Conservation (phyloP, 2,329 filamentous ascomycete species). For the Cladosporium austrohemisphaericum region DNA sequence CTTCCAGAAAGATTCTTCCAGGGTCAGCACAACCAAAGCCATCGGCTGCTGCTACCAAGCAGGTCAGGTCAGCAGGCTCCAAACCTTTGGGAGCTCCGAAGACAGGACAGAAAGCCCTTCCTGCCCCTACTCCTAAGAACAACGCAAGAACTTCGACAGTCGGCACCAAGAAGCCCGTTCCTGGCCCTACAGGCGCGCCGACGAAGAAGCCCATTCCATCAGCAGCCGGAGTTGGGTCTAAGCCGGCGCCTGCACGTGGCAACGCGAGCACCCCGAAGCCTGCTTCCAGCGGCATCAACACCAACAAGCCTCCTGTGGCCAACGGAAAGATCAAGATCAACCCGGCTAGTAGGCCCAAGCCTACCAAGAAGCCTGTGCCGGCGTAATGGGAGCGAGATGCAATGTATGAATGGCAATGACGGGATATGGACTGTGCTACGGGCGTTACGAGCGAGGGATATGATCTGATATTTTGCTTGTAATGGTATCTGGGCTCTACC, state of each 20-base stretch:
- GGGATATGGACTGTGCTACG: neutral
- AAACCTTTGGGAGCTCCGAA: conserved; percentile 4
- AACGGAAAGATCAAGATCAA: conserved; percentile 19
- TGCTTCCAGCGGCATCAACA: conserved; percentile 10
- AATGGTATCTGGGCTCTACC: no score
- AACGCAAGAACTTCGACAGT: no score
- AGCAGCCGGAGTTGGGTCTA: neutral
- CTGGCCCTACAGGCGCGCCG: no score
- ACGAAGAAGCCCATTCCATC: conserved; percentile 2
- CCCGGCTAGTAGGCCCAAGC: conserved; percentile 21
- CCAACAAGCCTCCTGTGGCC: conserved; percentile 1
- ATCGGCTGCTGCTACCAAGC: conserved; percentile 10
- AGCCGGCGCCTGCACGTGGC: neutral
- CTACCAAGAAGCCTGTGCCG: conserved; percentile 13
- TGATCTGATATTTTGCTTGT: no score
- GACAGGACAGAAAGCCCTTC: conserved; percentile 17
- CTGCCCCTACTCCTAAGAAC: conserved; percentile 6
- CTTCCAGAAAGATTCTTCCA: conserved; percentile 4
- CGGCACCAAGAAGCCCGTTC: conserved; percentile 6
- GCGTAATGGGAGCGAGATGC: neutral
- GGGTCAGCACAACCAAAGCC: conserved; percentile 1
- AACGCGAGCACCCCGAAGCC: conserved; percentile 6
- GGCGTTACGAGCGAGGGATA: no score
- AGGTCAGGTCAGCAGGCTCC: conserved; percentile 4
- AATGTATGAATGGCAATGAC: neutral